Percentiles rank a stretch among this genome's conserved stretches.
Evolutionary conservation across 306 rosid species (phyloP).

Genomic region (Geum urbanum): DNA sequence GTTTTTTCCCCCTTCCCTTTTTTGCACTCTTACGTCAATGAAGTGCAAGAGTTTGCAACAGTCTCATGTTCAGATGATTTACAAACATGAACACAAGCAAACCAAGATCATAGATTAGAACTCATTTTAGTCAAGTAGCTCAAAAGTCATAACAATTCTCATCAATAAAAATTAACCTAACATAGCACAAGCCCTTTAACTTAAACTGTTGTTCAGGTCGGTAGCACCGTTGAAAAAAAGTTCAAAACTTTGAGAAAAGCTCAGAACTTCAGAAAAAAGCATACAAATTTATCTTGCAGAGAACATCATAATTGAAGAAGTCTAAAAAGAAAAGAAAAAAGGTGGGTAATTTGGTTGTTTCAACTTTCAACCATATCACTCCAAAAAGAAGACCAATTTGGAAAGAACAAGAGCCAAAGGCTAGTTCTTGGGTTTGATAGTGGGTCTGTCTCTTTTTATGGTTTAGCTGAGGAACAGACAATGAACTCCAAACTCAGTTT

Average conservation of each 20-base stretch:
- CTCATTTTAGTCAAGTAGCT: neutral
- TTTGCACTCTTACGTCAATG: neutral
- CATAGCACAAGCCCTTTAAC: neutral
- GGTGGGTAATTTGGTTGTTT: conserved; percentile 4
- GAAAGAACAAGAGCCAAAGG: neutral
- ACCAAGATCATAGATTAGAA: too few relatives aligned
- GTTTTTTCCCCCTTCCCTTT: neutral
- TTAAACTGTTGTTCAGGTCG: too few relatives aligned
- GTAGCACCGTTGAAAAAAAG: too few relatives aligned
- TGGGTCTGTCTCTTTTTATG: too few relatives aligned
- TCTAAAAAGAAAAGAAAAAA: neutral
- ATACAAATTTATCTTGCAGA: conserved; percentile 1
- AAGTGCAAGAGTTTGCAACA: neutral
- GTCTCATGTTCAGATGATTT: neutral
- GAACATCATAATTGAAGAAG: neutral
- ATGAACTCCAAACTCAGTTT: conserved; percentile 42
- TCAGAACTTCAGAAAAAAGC: neutral
- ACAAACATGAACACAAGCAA: neutral
- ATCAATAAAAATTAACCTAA: neutral
- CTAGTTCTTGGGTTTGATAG: too few relatives aligned
- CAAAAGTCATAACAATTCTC: neutral
- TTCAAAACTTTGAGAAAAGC: neutral
- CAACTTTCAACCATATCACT: neutral
- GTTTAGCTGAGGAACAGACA: neutral
- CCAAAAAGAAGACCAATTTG: neutral